A percentile compares a stretch with the other conserved stretches of the same genome.
These are phyloP conservation scores for Tolypocladium pustulatum DNA, from an alignment of 2,329 filamentous ascomycete species.

Conservation along the genomic window DNA sequence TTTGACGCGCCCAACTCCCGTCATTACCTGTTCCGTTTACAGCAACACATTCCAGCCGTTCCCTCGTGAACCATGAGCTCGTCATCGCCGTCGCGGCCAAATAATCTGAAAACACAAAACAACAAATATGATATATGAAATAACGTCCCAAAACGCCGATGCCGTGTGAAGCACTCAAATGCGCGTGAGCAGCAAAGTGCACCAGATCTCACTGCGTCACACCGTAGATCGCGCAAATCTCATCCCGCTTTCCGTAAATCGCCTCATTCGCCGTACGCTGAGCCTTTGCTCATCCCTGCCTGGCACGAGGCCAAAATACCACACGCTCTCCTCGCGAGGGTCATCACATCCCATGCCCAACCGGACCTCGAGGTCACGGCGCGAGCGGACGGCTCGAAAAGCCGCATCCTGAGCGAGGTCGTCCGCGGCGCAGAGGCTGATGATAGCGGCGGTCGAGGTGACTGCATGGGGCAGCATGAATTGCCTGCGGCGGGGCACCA, in stretches of 20 bases:
- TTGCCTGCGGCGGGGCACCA: constrained; percentile 49
- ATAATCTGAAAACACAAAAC: neutral
- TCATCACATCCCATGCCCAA: constrained; percentile 45
- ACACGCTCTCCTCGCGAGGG: constrained; percentile 36
- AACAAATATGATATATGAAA: neutral
- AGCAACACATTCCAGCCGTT: constrained; percentile 1
- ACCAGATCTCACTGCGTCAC: constrained; percentile 5
- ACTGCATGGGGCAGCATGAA: constrained; percentile 65
- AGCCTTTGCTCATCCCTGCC: constrained; percentile 29
- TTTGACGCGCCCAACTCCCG: neutral
- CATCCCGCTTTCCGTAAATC: constrained; percentile 32
- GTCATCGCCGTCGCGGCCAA: neutral
- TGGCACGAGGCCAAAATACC: constrained; percentile 35
- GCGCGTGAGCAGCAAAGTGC: neutral
- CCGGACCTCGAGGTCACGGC: constrained; percentile 56
- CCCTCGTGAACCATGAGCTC: neutral
- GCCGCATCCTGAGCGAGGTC: constrained; percentile 62
- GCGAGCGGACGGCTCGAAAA: constrained; percentile 59
- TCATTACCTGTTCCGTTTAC: neutral
- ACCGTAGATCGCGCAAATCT: constrained; percentile 15
- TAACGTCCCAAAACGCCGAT: neutral
- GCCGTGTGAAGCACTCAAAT: neutral
- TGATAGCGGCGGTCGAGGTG: constrained; percentile 62
- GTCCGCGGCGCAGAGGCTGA: constrained; percentile 66
- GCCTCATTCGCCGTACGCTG: constrained; percentile 32